Percentiles rank a stretch among this genome's conserved stretches.
phyloP scores from a whole-genome alignment of 129 eudicot species.

The Calendula officinalis region DNA sequence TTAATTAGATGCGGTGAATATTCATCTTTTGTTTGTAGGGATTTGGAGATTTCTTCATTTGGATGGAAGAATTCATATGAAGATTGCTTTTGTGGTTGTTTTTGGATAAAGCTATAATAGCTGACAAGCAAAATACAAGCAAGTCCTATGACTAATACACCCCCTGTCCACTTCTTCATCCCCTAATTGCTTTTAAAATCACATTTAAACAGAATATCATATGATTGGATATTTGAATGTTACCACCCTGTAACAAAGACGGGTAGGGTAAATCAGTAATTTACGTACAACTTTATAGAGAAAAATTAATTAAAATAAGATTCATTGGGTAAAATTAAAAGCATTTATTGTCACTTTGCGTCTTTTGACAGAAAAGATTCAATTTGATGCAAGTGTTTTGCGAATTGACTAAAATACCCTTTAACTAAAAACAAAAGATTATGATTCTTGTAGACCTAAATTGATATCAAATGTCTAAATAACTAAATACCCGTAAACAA shows the following conservation, averaged over 20 bases:
- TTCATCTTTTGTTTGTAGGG: slow-evolving; percentile 17
- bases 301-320: neutral
- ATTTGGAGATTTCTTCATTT: neutral
- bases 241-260: slow-evolving; percentile 19
- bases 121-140: slow-evolving; percentile 59
- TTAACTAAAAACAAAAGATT: slow-evolving; percentile 2
- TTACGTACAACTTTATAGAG: neutral
- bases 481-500: too few species aligned
- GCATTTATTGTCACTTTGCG: neutral
- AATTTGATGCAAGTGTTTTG: slow-evolving; percentile 4
- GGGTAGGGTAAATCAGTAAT: slow-evolving; percentile 8
- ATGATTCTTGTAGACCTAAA: slow-evolving; percentile 6
- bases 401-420: slow-evolving; percentile 13
- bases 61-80: slow-evolving; percentile 73
- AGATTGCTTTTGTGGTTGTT: slow-evolving; percentile 63
- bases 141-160: slow-evolving; percentile 63
- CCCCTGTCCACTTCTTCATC: slow-evolving; percentile 94
- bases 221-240: slow-evolving; percentile 28
- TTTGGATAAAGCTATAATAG: slow-evolving; percentile 52
- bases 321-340: neutral
- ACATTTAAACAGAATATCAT: slow-evolving; percentile 16
- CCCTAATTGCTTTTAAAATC: slow-evolving; percentile 26
- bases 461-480: slow-evolving; percentile 5
- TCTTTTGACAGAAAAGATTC: slow-evolving; percentile 8
- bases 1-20: slow-evolving; percentile 42